phyloP scores from a whole-genome alignment of 331 rosid genomes.

The Rhamnella rubrinervis region DNA sequence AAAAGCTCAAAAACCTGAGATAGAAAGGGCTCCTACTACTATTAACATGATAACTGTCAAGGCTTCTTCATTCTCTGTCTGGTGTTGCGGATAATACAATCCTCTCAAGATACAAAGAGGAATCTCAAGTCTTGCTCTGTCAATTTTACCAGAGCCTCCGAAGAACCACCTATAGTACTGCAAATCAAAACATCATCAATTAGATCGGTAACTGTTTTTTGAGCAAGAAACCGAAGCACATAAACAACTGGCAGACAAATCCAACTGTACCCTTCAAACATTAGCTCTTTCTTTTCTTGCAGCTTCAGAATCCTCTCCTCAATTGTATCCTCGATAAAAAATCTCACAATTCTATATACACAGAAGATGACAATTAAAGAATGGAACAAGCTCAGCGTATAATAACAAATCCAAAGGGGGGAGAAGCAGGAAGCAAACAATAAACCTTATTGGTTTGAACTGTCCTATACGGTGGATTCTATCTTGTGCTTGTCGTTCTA shows the following conservation, averaged over 20 bases:
- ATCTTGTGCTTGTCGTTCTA: conserved; percentile 96
- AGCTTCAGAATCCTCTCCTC: conserved; percentile 94
- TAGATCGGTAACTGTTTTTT: background rate
- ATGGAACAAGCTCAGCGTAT: background rate
- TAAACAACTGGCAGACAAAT: conserved; percentile 6
- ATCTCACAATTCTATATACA: conserved; percentile 68
- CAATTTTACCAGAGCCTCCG: conserved; percentile 72
- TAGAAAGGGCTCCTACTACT: no score
- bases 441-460: conserved; percentile 83
- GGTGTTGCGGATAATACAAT: conserved; percentile 7
- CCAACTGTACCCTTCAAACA: conserved; percentile 80
- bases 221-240: background rate
- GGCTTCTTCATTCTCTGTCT: background rate
- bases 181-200: background rate
- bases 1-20: no score
- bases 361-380: background rate
- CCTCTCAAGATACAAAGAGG: conserved; percentile 45
- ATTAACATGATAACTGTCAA: background rate
- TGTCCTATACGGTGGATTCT: conserved; percentile 96
- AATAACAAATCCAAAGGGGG: background rate
- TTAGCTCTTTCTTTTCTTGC: conserved; percentile 83
- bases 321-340: conserved; percentile 78
- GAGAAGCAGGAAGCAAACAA: conserved; percentile 11
- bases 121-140: conserved; percentile 65
- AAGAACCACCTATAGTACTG: conserved; percentile 77